These are phyloP conservation scores for Trichoderma sp. DNA, from an alignment of 2,329 filamentous ascomycete species.

Conservation along the genomic window DNA sequence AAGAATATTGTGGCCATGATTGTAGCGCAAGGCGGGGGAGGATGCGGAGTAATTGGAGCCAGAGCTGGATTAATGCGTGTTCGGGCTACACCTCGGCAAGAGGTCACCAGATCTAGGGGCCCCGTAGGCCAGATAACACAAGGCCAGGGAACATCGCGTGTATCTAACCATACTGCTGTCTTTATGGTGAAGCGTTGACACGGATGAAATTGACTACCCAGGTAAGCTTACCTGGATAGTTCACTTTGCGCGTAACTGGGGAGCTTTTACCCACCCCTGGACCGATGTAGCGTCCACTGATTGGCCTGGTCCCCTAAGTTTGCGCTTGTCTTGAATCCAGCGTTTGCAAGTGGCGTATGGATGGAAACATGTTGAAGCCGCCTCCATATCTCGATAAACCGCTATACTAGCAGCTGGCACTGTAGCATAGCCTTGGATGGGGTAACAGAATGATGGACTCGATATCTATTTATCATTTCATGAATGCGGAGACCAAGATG, in stretches of 20 bases:
- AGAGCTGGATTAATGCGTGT: background rate
- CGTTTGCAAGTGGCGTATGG: background rate
- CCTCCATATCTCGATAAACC: background rate
- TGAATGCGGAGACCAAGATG: background rate
- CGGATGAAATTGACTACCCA: background rate
- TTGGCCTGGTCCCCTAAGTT: background rate
- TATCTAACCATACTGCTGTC: background rate
- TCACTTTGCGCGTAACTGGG: background rate
- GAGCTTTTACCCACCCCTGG: background rate
- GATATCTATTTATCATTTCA: background rate
- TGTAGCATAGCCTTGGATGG: background rate
- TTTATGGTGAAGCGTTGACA: background rate
- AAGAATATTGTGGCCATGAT: background rate
- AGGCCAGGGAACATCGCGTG: too few species aligned
- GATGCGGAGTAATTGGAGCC: constrained; percentile 8
- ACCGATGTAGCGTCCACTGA: background rate
- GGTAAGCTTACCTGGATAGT: background rate
- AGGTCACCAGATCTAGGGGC: background rate
- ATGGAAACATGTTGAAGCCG: background rate
- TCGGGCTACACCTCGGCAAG: background rate
- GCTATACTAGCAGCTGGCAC: background rate
- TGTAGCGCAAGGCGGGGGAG: background rate
- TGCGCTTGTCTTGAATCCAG: background rate
- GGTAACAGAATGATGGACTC: background rate
- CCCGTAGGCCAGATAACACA: background rate